Evolutionary conservation across 805 yeast genomes (phyloP).

Genomic region (Isabelozyma heimii): DNA sequence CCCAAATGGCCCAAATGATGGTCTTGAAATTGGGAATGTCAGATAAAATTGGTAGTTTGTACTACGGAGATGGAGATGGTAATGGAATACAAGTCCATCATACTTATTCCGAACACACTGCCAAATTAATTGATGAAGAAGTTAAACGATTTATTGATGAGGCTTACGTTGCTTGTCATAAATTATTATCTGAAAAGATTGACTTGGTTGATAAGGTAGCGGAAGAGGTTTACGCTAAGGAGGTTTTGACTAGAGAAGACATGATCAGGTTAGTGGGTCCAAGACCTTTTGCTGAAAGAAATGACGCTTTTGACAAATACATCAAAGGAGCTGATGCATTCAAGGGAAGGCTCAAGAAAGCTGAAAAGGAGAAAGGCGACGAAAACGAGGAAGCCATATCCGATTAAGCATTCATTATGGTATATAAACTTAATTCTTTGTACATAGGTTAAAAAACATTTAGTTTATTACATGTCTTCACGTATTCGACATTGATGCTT

Average conservation of each 20-base stretch:
- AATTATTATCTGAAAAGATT: conserved; percentile 55
- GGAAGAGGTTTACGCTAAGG: conserved; percentile 65
- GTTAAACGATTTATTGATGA: conserved; percentile 64
- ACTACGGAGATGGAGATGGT: conserved; percentile 48
- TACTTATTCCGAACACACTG: conserved; percentile 73
- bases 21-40: conserved; percentile 88
- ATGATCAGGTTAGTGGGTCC: conserved; percentile 75
- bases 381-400: background rate
- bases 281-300: conserved; percentile 74
- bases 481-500: too few species aligned
- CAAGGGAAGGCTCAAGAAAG: conserved; percentile 23
- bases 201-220: conserved; percentile 70
- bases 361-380: conserved; percentile 9
- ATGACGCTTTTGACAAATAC: conserved; percentile 89
- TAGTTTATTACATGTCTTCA: background rate
- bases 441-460: background rate
- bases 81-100: conserved; percentile 55
- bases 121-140: conserved; percentile 64
- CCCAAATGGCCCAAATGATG: conserved; percentile 87
- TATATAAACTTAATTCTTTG: background rate
- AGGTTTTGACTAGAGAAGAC: conserved; percentile 78
- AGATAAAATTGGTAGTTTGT: conserved; percentile 67
- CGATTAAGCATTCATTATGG: background rate
- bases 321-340: conserved; percentile 50
- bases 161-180: conserved; percentile 59